These are phyloP conservation scores for Corynascus novoguineensis DNA, from an alignment of 495 filamentous ascomycete species.

Conservation along the genomic window DNA sequence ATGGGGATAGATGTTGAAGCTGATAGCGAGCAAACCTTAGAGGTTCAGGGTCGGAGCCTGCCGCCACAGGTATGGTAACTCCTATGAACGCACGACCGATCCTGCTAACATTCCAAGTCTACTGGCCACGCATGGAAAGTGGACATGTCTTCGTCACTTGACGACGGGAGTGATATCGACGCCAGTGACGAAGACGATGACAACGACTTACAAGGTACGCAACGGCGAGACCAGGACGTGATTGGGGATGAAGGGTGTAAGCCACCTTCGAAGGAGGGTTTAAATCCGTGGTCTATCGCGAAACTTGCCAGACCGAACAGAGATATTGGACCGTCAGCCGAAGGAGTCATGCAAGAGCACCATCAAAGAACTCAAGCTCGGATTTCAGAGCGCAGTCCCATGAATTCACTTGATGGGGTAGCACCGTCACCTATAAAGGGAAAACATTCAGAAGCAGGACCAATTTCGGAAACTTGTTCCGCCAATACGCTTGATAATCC, in stretches of 20 bases:
- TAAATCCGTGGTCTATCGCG: conserved; percentile 30
- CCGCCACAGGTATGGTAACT: neutral
- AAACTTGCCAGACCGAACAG: conserved; percentile 1
- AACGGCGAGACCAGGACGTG: neutral
- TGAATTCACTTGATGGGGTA: neutral
- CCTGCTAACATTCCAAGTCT: neutral
- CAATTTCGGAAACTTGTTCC: neutral
- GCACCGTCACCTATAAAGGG: neutral
- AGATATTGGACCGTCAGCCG: neutral
- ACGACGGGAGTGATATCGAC: conserved; percentile 13
- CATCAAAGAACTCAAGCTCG: neutral
- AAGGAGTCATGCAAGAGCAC: neutral
- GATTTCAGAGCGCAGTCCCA: neutral
- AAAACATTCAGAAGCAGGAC: no score
- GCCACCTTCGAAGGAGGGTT: conserved; percentile 10
- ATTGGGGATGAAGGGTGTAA: neutral
- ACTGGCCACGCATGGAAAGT: conserved; percentile 17
- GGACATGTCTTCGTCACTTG: conserved; percentile 19
- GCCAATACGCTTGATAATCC: neutral
- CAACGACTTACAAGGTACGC: neutral
- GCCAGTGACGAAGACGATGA: neutral
- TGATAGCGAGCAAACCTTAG: neutral
- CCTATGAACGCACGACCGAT: neutral
- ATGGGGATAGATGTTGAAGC: neutral
- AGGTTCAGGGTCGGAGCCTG: neutral